Percentiles rank a stretch among this genome's conserved stretches.
phyloP scores from a whole-genome alignment of 179 eudicot genomes.

The Amaranthus tricolor region DNA sequence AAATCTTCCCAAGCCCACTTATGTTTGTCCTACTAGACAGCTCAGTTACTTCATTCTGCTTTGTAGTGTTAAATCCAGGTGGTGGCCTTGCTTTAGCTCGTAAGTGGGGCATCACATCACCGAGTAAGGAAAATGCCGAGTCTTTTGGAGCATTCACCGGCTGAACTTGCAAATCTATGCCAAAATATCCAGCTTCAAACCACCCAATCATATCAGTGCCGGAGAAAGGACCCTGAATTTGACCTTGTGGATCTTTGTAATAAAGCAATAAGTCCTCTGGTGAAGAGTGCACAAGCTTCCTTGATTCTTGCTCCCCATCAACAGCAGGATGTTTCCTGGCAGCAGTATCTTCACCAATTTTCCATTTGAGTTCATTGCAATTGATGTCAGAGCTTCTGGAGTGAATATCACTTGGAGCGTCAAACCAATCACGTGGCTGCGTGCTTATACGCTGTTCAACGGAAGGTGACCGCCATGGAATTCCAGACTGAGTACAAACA shows the following conservation, averaged over 20 bases:
- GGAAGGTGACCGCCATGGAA: constrained; percentile 53
- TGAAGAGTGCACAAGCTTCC: constrained; percentile 47
- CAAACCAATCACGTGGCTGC: constrained; percentile 46
- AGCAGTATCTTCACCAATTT: constrained; percentile 39
- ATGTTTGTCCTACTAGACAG: constrained; percentile 43
- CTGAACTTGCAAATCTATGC: constrained; percentile 84
- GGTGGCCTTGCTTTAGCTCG: constrained; percentile 87
- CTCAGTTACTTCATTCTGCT: constrained; percentile 53
- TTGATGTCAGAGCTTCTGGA: constrained; percentile 38
- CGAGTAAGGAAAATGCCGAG: constrained; percentile 61
- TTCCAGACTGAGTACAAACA: constrained; percentile 40
- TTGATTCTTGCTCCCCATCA: constrained; percentile 58
- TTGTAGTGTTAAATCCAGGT: constrained; percentile 73
- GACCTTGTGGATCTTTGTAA: constrained; percentile 95
- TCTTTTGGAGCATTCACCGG: constrained; percentile 68
- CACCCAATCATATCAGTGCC: constrained; percentile 93
- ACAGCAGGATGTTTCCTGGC: constrained; percentile 50
- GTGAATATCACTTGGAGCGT: constrained; percentile 35
- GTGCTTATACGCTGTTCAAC: constrained; percentile 37
- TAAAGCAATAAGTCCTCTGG: constrained; percentile 82
- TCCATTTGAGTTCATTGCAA: constrained; percentile 53
- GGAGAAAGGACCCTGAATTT: constrained; percentile 89
- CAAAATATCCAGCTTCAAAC: constrained; percentile 98
- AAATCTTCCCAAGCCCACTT: constrained; percentile 47
- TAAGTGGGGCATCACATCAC: constrained; percentile 97